These are phyloP conservation scores for Plasmopara halstedii DNA, from an alignment of 352 stramenopile genomes.

Conservation along the genomic window DNA sequence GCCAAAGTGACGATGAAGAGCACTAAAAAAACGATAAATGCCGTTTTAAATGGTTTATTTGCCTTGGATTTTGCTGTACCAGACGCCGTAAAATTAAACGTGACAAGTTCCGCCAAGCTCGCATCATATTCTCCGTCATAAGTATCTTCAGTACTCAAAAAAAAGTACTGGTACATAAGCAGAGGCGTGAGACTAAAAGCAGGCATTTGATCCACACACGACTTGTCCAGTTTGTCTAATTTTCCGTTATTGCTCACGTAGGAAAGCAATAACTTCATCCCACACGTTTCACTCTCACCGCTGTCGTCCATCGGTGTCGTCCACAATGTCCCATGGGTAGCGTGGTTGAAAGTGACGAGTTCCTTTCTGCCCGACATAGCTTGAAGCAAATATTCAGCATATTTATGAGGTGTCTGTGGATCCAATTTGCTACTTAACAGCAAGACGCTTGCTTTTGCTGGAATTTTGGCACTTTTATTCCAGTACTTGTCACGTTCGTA, in stretches of 20 bases:
- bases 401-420: constrained; percentile 44
- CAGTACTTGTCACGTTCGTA: constrained; percentile 53
- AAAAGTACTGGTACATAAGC: constrained; percentile 10
- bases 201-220: constrained; percentile 31
- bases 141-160: constrained; percentile 28
- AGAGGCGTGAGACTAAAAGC: constrained; percentile 22
- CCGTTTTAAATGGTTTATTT: constrained; percentile 25
- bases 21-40: constrained; percentile 39
- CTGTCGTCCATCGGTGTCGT: constrained; percentile 22
- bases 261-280: constrained; percentile 33
- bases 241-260: constrained; percentile 32
- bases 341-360: constrained; percentile 39
- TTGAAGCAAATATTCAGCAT: constrained; percentile 30
- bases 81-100: background rate
- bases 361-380: constrained; percentile 27
- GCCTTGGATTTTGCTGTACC: background rate
- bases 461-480: constrained; percentile 41
- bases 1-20: constrained; percentile 25
- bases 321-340: constrained; percentile 28
- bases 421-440: constrained; percentile 46
- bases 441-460: constrained; percentile 30
- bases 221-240: constrained; percentile 31
- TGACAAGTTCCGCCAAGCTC: constrained; percentile 9
- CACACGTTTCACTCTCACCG: constrained; percentile 25
- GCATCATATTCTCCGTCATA: constrained; percentile 34